Conservation (phyloP, 306 rosid species). For the Prunus davidiana region DNA sequence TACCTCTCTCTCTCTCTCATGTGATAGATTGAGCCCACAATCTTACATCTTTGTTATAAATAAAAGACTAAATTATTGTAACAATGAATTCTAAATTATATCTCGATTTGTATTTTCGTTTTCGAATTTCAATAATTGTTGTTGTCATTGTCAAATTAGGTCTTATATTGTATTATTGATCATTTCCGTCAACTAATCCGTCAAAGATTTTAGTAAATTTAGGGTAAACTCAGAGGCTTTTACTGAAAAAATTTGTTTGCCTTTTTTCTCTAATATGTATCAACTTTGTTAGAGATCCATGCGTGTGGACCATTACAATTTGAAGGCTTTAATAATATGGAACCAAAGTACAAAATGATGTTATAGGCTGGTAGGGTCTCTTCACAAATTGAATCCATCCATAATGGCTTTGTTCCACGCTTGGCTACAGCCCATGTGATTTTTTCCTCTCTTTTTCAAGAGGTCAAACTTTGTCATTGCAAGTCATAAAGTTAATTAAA, state of each 20-base stretch:
- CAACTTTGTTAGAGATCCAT: constrained; percentile 14
- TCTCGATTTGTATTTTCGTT: too few relatives aligned
- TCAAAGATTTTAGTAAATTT: too few relatives aligned
- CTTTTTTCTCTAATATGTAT: neutral
- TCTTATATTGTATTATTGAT: too few relatives aligned
- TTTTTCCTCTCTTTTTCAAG: neutral
- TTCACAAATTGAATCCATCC: constrained; percentile 14
- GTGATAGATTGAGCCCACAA: neutral
- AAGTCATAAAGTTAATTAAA: neutral
- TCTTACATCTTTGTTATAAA: too few relatives aligned
- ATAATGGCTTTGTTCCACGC: constrained; percentile 27
- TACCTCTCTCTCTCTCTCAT: neutral
- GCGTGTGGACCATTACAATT: constrained; percentile 30
- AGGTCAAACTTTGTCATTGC: neutral
- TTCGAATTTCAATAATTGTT: too few relatives aligned
- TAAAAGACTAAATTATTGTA: too few relatives aligned
- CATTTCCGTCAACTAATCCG: too few relatives aligned
- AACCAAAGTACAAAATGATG: constrained; percentile 28
- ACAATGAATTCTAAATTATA: too few relatives aligned
- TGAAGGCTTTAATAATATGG: constrained; percentile 21
- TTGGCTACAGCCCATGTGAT: constrained; percentile 35
- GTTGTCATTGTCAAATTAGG: too few relatives aligned
- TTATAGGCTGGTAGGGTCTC: constrained; percentile 16
- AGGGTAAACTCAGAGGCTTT: too few relatives aligned
- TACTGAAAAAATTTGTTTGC: too few relatives aligned